phyloP scores from a whole-genome alignment of 768 basidiomycete genomes.

The Solioccasus polychromus region DNA sequence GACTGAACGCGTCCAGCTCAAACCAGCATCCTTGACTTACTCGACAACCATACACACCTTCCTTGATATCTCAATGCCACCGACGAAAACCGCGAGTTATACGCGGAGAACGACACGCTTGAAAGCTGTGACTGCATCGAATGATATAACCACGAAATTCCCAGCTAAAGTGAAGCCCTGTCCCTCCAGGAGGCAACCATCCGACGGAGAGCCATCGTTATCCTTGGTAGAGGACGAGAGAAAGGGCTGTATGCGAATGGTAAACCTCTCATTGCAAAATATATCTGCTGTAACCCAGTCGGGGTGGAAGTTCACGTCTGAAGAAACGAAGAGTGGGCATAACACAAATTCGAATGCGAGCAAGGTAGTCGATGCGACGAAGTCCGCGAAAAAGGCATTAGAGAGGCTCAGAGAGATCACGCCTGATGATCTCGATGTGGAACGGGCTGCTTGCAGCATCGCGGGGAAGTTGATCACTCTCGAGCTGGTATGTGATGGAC shows the following conservation, averaged over 20 bases:
- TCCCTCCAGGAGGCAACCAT: constrained; percentile 29
- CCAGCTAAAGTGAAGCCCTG: constrained; percentile 22
- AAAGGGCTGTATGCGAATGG: constrained; percentile 53
- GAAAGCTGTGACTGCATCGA: constrained; percentile 4
- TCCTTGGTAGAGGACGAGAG: constrained; percentile 35
- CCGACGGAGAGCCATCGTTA: constrained; percentile 1
- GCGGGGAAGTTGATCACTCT: constrained; percentile 63
- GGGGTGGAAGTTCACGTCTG: constrained; percentile 52
- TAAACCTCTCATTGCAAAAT: constrained; percentile 60
- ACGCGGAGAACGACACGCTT: constrained; percentile 14
- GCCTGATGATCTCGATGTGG: constrained; percentile 58
- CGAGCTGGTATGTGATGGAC: constrained; percentile 58
- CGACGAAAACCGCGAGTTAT: constrained; percentile 2
- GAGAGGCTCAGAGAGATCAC: constrained; percentile 42
- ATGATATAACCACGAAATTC: constrained; percentile 16
- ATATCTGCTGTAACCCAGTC: constrained; percentile 51
- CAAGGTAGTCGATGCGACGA: constrained; percentile 32
- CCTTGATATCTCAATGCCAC: constrained; percentile 8
- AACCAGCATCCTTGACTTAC: not conserved
- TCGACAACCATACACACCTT: too few species aligned
- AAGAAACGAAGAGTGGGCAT: constrained; percentile 24
- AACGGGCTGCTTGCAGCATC: constrained; percentile 68
- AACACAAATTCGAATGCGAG: constrained; percentile 26
- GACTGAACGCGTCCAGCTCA: constrained; percentile 9
- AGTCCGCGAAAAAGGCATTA: constrained; percentile 44